Base-by-base conservation (phyloP, 805 yeast species). In the Lachancea dasiensis region DNA sequence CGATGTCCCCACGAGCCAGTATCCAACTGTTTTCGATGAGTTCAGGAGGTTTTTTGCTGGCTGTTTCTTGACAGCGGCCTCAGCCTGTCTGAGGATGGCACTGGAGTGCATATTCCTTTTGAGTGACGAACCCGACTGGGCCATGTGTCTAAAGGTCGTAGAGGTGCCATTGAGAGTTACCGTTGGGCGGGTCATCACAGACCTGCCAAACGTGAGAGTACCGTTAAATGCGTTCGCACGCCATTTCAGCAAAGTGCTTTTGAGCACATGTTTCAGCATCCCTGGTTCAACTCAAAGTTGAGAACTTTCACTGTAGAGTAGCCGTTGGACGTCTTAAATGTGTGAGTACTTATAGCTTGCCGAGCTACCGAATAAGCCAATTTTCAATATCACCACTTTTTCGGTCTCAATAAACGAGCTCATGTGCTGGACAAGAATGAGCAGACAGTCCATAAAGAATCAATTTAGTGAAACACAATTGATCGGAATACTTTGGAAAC, bases 1-100 rank as follows among this genome's bases (percentile, higher is more conserved):
- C 1, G 97, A 83, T 1, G 94, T 80, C 17, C 92, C 90, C 5
- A 89, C 64, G 39, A 95, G 72, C 86, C 97, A 82, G 56, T 82
- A 85, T 0, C 95, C 96, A 2, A 86, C 90, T 22, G 63, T 54
- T 38, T 72, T 77, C 30, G 77, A 68, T 0, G 81, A 68, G 48
- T 68, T 68, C 8, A 67, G 54, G 41, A 44, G 47, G 34, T 56
- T 73, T 63, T 68, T 65, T 29, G 47, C 50, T 15, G 49, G 45
- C 23, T 41, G 33, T 48, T 38, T 51, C 45, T 51, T 40, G 36
- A 44, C 25, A 42, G 38, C 26, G n/a, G 42, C 27, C 13, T 16
- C 38, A 15, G 39, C 37, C 39, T 49, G 44, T 20, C 25, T 40
- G 26, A 50, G 35, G 22, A 42, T 18, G 6, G 42, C 22, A 13